Percentiles rank a stretch among this genome's conserved stretches.
Conservation (phyloP, 2,329 filamentous ascomycete genomes). For the Cytospora mali region DNA sequence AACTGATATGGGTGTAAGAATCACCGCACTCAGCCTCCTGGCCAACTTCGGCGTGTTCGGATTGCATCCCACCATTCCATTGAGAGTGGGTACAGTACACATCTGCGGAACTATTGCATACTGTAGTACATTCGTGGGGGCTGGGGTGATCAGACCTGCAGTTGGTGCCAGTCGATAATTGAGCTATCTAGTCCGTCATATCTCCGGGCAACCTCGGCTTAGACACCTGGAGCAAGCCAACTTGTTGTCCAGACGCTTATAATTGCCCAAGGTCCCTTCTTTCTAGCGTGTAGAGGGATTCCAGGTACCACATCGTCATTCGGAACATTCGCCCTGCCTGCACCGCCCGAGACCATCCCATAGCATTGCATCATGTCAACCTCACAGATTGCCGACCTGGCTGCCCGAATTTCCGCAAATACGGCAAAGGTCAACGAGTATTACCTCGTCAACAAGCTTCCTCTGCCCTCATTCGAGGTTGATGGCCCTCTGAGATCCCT, state of each 20-base stretch:
- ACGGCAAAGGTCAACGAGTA: conserved; percentile 9
- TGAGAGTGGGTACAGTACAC: neutral
- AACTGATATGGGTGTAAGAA: too few relatives aligned
- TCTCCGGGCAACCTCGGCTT: neutral
- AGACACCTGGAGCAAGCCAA: neutral
- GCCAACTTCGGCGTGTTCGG: neutral
- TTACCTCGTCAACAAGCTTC: neutral
- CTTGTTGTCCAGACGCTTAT: neutral
- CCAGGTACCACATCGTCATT: neutral
- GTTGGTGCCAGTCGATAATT: neutral
- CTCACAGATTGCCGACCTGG: conserved; percentile 11
- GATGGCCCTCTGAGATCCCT: neutral
- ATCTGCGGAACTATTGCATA: neutral
- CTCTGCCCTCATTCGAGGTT: conserved; percentile 2
- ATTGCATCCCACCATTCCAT: neutral
- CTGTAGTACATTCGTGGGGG: neutral
- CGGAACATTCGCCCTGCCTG: neutral
- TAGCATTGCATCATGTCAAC: conserved; percentile 8
- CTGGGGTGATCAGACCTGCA: neutral
- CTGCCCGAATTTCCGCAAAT: conserved; percentile 11
- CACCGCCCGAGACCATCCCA: neutral
- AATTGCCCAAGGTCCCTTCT: neutral
- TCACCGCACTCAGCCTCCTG: neutral
- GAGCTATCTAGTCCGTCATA: neutral
- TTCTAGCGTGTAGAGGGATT: neutral